Evolutionary conservation across 2,329 filamentous ascomycete genomes (phyloP), one percentile per base, ranked within the genome.

Genomic region (Delphinella strobiligena): DNA sequence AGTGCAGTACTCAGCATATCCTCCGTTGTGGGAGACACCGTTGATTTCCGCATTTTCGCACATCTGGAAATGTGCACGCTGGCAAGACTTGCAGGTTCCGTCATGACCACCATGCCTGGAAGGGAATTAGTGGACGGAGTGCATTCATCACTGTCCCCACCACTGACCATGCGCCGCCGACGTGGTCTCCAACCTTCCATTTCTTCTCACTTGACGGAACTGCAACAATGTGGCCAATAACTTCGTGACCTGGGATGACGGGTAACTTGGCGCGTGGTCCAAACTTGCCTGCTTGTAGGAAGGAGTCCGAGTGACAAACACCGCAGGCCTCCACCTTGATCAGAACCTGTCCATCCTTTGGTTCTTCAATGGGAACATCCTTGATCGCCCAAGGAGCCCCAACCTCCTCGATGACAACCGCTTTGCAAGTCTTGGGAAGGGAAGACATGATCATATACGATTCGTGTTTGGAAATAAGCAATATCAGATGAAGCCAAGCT

Each of bases 321-420:
- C 82, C 82, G 49, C 77, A 83, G 4, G 81, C 81, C 7, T 77
- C 63, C 2, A 84, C 72, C 55, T 85, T 85, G 56, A 84, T 68
- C 18, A 87, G 69, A 2, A 87, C 62, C 50, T 84, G 66, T 14
- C 71, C 69, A 0, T 64, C 54, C 5, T 66, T 60, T 1, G 80
- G 79, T 24, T 64, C 54, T 43, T 70, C 64, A 31, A 86, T 64
- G 14, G 70, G 63, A 3, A 79, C 52, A 3, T 83, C 72, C 47
- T 75, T 69, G 46, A 86, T 61, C 2, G 60, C 60, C 47, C 81
- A 65, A 1, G 74, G 68, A 2, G 59, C 61, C 41, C 69, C 67
- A 18, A 61, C 55, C 42, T 67, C 63, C 40, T 72, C 68, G 48
- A 83, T 62, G 41, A 80, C 66, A 36, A 75, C 78, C 3, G 75